Base-by-base conservation (phyloP, 768 basidiomycete genomes). In the Nidularia sp. region DNA sequence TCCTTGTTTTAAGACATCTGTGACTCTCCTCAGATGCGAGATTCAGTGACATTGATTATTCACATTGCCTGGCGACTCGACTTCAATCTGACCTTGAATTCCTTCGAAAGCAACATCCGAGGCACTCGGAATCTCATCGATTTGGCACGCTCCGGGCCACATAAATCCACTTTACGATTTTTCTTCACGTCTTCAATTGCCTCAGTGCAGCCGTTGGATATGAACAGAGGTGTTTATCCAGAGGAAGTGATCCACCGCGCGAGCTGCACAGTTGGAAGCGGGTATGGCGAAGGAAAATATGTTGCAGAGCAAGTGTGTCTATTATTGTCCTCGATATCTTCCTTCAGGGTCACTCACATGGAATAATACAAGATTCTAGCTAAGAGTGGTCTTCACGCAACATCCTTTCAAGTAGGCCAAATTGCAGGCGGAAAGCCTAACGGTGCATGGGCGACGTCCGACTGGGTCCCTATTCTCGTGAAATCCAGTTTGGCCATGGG, bases 61-160 rank as follows among this genome's bases (percentile, higher is more conserved):
- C 71, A 74, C 52, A 70, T 66, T 45, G 76, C 77, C 6, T 80
- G 79, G 80, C 66, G 65, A 1, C 64, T 81, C 18, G 76, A 81
- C 59, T 78, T 81, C 58, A 75, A 74, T 47, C 63, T 75, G 1
- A 60, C 65, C 6, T 58, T 78, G 33, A 61, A 69, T 1, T 76
- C 77, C 4, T 80, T 80, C 43, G 75, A 79, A 49, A 55, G 67
- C 3, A 68, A 75, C 52, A 64, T 80, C 25, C 60, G 60, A 15
- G 73, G 74, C 12, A 75, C 70, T 1, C 62, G 73, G 12, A 72
- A 74, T 57, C 62, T 79, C 15, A 63, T 78, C 53, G 68, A 74
- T 50, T 61, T 78, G 33, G 66, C 67, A 0, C 60, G 57, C 3
- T 51, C 53, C 5, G 61, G 63, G n/a, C 50, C 46, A 22, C 52